Percentiles rank a stretch among this genome's conserved stretches.
Evolutionary conservation across 2,329 filamentous ascomycete genomes (phyloP).

Genomic region (Didymella keratinophila): DNA sequence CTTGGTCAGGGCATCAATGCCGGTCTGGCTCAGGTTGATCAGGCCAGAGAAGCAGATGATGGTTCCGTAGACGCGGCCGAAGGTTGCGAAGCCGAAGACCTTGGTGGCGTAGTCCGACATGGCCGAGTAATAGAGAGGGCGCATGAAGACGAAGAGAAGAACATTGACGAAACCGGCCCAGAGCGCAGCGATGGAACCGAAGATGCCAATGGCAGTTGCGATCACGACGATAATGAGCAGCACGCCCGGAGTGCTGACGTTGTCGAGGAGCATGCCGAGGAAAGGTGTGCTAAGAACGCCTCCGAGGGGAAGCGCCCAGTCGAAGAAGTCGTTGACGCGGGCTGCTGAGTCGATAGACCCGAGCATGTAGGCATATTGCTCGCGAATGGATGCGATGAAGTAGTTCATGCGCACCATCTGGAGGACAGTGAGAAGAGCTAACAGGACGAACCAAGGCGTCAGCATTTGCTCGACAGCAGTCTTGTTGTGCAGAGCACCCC

Average conservation of each 20-base stretch:
- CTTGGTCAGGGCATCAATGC: conserved; percentile 79
- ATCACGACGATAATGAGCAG: conserved; percentile 72
- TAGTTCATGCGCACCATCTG: conserved; percentile 77
- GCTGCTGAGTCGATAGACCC: conserved; percentile 66
- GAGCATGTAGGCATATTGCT: conserved; percentile 81
- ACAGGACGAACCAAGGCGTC: conserved; percentile 83
- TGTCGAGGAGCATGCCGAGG: conserved; percentile 80
- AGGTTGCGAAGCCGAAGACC: conserved; percentile 88
- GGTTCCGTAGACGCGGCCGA: conserved; percentile 87
- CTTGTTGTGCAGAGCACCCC: conserved; percentile 81
- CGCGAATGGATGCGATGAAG: conserved; percentile 85
- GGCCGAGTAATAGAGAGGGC: conserved; percentile 88
- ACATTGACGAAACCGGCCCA: conserved; percentile 80
- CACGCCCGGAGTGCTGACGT: conserved; percentile 73
- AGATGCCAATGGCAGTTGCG: conserved; percentile 75
- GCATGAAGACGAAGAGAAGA: conserved; percentile 79
- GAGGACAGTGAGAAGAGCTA: conserved; percentile 76
- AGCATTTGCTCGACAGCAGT: conserved; percentile 75
- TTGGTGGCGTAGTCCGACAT: conserved; percentile 89
- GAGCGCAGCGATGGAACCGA: conserved; percentile 73
- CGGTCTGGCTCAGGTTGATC: conserved; percentile 82
- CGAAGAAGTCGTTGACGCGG: conserved; percentile 81
- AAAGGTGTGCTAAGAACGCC: conserved; percentile 83
- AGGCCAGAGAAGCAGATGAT: conserved; percentile 85
- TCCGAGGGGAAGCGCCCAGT: conserved; percentile 80